A percentile compares a stretch with the other conserved stretches of the same genome.
Conservation (phyloP, 2,329 filamentous ascomycete species). For the Zarea fungicola region DNA sequence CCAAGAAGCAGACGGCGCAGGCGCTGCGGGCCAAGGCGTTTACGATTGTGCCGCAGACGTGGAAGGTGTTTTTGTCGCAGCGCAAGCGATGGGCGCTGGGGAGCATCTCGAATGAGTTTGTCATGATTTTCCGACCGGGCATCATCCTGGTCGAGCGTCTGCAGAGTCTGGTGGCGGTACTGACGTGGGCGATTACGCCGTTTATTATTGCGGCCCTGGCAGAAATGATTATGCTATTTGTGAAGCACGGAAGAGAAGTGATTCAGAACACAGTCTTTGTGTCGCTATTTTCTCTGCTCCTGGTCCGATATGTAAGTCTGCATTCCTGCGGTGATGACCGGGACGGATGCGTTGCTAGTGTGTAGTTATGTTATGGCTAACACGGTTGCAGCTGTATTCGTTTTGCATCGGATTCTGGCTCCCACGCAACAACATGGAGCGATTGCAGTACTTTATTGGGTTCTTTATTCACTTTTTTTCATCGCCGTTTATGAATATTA, state of each 20-base stretch:
- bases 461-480: constrained; percentile 32
- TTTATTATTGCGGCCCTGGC: constrained; percentile 38
- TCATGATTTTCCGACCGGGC: constrained; percentile 40
- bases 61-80: constrained; percentile 44
- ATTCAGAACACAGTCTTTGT: constrained; percentile 33
- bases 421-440: constrained; percentile 33
- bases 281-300: constrained; percentile 32
- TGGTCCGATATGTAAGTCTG: constrained; percentile 36
- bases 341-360: neutral
- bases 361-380: too few relatives aligned
- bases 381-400: constrained; percentile 29
- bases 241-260: constrained; percentile 26
- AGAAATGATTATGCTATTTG: constrained; percentile 31
- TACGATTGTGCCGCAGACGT: constrained; percentile 40
- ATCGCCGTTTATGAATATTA: constrained; percentile 39
- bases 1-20: constrained; percentile 39
- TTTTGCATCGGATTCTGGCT: constrained; percentile 39
- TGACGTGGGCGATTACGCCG: constrained; percentile 41
- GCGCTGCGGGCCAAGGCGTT: constrained; percentile 42
- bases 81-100: constrained; percentile 45
- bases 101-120: constrained; percentile 43
- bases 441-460: constrained; percentile 34
- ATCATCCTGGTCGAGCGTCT: constrained; percentile 39
- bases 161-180: constrained; percentile 39
- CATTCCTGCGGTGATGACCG: constrained; percentile 12